Evolutionary conservation across 2,329 filamentous ascomycete genomes (phyloP), one percentile per base, ranked within the genome.

Genomic region (Chalaropsis thielavioides): DNA sequence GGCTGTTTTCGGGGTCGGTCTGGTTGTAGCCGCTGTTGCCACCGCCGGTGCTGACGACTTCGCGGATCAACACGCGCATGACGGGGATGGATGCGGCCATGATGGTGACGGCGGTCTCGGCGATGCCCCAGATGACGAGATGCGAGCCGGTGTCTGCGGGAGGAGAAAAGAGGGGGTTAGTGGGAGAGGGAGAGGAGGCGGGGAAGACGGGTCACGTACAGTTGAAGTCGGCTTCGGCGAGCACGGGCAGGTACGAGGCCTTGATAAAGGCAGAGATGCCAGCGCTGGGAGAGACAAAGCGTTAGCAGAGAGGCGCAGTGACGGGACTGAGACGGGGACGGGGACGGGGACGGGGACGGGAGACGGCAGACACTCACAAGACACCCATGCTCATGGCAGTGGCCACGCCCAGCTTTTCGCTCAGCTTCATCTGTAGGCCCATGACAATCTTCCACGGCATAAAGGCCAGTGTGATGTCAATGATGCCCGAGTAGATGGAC

Each of bases 371-470:
- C 31, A 68, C 70, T 68, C 67, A 71, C 70, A 71, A 69, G 19
- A 72, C 60, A 31, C 71, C 70, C 64, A 72, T 65, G 61, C 69
- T 71, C 67, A 72, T 71, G 13, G 70, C 71, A 1, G 69, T 49
- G 10, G 69, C 69, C n/a, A 69, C 70, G 11, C 71, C 66, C 13
- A 72, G 66, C 66, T 71, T 72, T 49, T 72, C 71, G 49, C 70
- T 68, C 0, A 67, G 61, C 62, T 70, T 70, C 70, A 72, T 72
- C 35, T 71, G 68, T 1, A 72, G 64, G 2, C 68, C 68, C 69
- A 70, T 69, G 38, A 72, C 58, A 13, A 72, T 68, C 35, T 69
- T 68, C 69, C 70, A 71, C 3, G 71, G 70, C 5, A 71, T 62
- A 17, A 71, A 63, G 13, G 68, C 69, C 22, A 71, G 63, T 0